These are phyloP conservation scores for Macaranga tanarius DNA, from an alignment of 441 rosid genomes.

Conservation along the genomic window DNA sequence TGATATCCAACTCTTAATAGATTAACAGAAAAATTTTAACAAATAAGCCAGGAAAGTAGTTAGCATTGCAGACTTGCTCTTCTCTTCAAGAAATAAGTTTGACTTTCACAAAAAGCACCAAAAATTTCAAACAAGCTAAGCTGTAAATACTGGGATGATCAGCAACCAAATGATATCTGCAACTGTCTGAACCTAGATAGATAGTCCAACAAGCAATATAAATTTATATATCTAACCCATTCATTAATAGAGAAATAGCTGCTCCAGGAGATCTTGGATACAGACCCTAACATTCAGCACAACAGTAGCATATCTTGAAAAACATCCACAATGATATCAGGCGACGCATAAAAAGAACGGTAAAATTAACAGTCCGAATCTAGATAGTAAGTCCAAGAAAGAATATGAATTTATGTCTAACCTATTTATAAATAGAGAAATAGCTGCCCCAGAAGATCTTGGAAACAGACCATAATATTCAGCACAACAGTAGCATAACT, in stretches of 20 bases:
- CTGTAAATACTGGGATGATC: slow-evolving; percentile 23
- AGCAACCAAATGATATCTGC: slow-evolving; percentile 33
- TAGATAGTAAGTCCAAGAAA: slow-evolving; percentile 21
- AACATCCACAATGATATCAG: background rate
- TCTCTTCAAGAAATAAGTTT: slow-evolving; percentile 25
- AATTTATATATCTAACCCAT: slow-evolving; percentile 19
- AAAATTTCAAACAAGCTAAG: slow-evolving; percentile 18
- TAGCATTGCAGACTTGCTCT: slow-evolving; percentile 23
- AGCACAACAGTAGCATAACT: slow-evolving; percentile 8
- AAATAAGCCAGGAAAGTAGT: slow-evolving; percentile 19
- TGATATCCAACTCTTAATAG: slow-evolving; percentile 26
- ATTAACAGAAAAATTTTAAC: slow-evolving; percentile 14
- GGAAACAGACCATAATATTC: slow-evolving; percentile 14
- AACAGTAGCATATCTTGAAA: background rate
- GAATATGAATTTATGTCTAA: slow-evolving; percentile 18
- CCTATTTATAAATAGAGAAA: slow-evolving; percentile 14
- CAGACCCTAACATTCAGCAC: slow-evolving; percentile 15
- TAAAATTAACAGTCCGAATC: slow-evolving; percentile 19
- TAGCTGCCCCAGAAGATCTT: slow-evolving; percentile 5
- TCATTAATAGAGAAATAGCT: slow-evolving; percentile 13
- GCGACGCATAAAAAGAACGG: background rate
- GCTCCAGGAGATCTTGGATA: slow-evolving; percentile 6
- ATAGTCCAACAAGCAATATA: slow-evolving; percentile 24
- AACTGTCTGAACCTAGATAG: slow-evolving; percentile 29
- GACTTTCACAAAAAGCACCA: slow-evolving; percentile 18